Evolutionary conservation across 2,329 filamentous ascomycete species (phyloP).

Genomic region (Pyricularia sp.): DNA sequence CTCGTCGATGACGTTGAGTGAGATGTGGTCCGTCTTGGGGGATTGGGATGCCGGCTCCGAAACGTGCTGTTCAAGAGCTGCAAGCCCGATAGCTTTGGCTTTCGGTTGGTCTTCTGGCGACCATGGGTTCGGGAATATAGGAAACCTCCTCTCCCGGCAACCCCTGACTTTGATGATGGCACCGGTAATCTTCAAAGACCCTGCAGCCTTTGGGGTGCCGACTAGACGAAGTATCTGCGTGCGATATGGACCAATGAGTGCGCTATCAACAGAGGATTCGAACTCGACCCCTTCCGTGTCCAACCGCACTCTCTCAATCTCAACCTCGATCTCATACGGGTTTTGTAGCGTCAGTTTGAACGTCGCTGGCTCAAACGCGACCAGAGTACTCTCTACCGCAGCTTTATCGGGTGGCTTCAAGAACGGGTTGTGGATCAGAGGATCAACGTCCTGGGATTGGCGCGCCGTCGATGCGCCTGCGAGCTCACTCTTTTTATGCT

Average conservation of each 20-base stretch:
- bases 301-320: conserved; percentile 69
- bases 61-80: conserved; percentile 34
- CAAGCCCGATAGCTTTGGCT: conserved; percentile 61
- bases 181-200: conserved; percentile 60
- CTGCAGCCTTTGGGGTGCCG: conserved; percentile 54
- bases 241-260: conserved; percentile 66
- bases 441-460: conserved; percentile 53
- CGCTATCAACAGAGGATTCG: conserved; percentile 48
- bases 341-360: conserved; percentile 85
- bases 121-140: conserved; percentile 71
- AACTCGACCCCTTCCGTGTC: conserved; percentile 64
- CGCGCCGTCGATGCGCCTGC: conserved; percentile 35
- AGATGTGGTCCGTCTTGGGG: conserved; percentile 37
- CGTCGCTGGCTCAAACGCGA: conserved; percentile 63
- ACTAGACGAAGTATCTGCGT: conserved; percentile 64
- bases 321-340: conserved; percentile 83
- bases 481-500: conserved; percentile 45
- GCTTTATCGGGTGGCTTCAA: conserved; percentile 52
- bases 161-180: conserved; percentile 69
- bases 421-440: conserved; percentile 94
- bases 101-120: conserved; percentile 55
- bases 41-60: conserved; percentile 24
- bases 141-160: conserved; percentile 71
- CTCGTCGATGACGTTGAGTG: conserved; percentile 61
- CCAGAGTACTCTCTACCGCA: conserved; percentile 53